phyloP scores from a whole-genome alignment of 495 filamentous ascomycete species.

The Sabuloglossum arenarium region DNA sequence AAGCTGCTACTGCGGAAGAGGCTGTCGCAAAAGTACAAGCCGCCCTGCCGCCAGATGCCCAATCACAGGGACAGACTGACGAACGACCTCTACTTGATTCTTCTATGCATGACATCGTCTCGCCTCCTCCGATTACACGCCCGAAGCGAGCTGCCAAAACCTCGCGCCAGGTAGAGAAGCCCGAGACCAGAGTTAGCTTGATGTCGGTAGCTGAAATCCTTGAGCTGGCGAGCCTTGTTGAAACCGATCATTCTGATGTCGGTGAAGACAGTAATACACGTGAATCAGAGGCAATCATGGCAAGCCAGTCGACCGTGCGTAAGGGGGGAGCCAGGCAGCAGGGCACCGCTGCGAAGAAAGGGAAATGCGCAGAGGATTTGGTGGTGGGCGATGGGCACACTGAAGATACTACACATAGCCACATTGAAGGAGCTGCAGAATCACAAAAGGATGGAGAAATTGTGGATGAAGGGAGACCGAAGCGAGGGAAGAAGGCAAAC shows the following conservation, averaged over 20 bases:
- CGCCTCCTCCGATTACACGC: background rate
- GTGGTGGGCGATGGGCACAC: slow-evolving; percentile 9
- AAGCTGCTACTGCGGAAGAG: background rate
- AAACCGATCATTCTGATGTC: slow-evolving; percentile 6
- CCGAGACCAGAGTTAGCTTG: background rate
- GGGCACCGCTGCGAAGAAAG: slow-evolving; percentile 25
- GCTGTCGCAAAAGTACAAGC: background rate
- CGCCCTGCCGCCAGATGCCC: background rate
- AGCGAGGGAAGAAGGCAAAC: background rate
- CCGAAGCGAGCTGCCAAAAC: background rate
- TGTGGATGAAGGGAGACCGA: background rate
- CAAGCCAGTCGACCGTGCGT: slow-evolving; percentile 12
- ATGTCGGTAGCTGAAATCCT: background rate
- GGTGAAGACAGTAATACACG: slow-evolving; percentile 14
- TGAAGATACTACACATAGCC: slow-evolving; percentile 15
- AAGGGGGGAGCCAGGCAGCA: slow-evolving; percentile 20
- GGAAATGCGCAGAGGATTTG: slow-evolving; percentile 25
- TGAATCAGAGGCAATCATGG: slow-evolving; percentile 17
- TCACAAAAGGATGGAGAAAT: background rate
- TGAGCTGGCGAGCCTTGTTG: background rate
- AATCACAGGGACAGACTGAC: background rate
- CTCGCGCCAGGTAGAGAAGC: background rate
- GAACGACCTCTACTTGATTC: background rate
- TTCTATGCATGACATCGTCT: background rate
- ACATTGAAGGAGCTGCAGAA: background rate